Evolutionary conservation across 371 early-diverging fungal genomes (phyloP).

Genomic region (Mucor racemosus): DNA sequence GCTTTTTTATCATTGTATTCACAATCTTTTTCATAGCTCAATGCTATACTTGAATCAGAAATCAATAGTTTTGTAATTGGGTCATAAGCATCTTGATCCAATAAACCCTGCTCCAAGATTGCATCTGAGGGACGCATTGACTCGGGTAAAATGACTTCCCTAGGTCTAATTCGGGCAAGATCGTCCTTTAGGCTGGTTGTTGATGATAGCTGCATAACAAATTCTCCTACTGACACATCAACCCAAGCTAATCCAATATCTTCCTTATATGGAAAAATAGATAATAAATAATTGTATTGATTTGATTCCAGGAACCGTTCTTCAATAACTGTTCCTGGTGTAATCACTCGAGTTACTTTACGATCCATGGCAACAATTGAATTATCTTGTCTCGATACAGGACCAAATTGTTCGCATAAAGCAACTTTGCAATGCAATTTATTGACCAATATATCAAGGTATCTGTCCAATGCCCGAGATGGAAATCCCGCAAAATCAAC

Average conservation of each 20-base stretch:
- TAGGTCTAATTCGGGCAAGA: constrained; percentile 82
- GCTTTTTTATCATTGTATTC: constrained; percentile 25
- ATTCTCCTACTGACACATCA: constrained; percentile 92
- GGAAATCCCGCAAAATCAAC: constrained; percentile 87
- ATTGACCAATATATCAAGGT: constrained; percentile 79
- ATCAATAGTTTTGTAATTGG: constrained; percentile 23
- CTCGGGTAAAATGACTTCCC: constrained; percentile 75
- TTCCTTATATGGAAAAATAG: constrained; percentile 41
- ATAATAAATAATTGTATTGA: constrained; percentile 73
- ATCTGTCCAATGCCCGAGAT: constrained; percentile 64
- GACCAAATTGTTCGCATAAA: constrained; percentile 81
- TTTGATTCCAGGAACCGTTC: constrained; percentile 66
- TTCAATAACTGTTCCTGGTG: constrained; percentile 88
- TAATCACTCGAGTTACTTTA: constrained; percentile 79
- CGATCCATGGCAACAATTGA: constrained; percentile 59
- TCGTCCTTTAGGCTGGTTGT: constrained; percentile 63
- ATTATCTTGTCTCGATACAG: constrained; percentile 45
- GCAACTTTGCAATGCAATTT: constrained; percentile 78
- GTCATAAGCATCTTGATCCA: constrained; percentile 23
- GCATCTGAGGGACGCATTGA: constrained; percentile 27
- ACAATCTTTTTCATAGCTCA: constrained; percentile 35
- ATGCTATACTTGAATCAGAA: constrained; percentile 20
- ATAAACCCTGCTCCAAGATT: constrained; percentile 14
- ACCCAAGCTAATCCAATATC: constrained; percentile 85
- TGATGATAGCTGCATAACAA: constrained; percentile 66